A percentile compares a stretch with the other conserved stretches of the same genome.
Evolutionary conservation across 2,329 filamentous ascomycete species (phyloP).

Genomic region (Clonostachys solani): DNA sequence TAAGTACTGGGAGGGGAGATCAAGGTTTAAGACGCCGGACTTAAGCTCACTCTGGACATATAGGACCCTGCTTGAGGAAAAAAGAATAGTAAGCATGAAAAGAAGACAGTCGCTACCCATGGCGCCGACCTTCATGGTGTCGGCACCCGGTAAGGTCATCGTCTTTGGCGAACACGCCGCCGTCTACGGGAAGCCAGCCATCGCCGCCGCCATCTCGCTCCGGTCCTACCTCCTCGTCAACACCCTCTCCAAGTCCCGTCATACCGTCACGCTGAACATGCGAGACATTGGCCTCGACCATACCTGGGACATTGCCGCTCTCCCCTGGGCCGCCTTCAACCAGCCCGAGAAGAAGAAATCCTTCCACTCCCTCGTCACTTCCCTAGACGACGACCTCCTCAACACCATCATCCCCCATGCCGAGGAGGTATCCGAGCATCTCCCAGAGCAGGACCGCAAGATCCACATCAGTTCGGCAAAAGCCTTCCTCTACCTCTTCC

Average conservation of each 20-base stretch:
- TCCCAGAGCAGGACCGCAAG: slow-evolving; percentile 69
- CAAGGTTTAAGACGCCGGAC: too few relatives aligned
- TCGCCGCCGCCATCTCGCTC: slow-evolving; percentile 91
- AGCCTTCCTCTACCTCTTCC: slow-evolving; percentile 88
- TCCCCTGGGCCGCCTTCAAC: slow-evolving; percentile 83
- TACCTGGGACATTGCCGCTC: slow-evolving; percentile 87
- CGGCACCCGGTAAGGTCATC: slow-evolving; percentile 96
- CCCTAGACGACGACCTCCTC: slow-evolving; percentile 78
- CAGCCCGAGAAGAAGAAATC: slow-evolving; percentile 84
- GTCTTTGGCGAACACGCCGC: slow-evolving; percentile 97
- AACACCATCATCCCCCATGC: slow-evolving; percentile 79
- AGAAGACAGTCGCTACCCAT: slow-evolving; percentile 60
- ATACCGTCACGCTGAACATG: slow-evolving; percentile 84
- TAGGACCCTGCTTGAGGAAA: too few relatives aligned
- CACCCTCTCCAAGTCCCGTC: slow-evolving; percentile 85
- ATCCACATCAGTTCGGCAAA: slow-evolving; percentile 79
- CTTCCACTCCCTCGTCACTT: slow-evolving; percentile 86
- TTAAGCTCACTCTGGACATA: too few relatives aligned
- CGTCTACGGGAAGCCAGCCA: slow-evolving; percentile 91
- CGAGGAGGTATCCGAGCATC: slow-evolving; percentile 60
- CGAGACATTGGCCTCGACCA: slow-evolving; percentile 86
- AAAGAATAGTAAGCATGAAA: slow-evolving; percentile 24
- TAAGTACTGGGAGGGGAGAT: too few relatives aligned
- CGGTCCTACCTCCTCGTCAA: slow-evolving; percentile 96
- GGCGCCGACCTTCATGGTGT: slow-evolving; percentile 95